Percentiles rank a stretch among this genome's conserved stretches.
phyloP scores from a whole-genome alignment of 2,329 filamentous ascomycete genomes.

The Clonostachys solani region DNA sequence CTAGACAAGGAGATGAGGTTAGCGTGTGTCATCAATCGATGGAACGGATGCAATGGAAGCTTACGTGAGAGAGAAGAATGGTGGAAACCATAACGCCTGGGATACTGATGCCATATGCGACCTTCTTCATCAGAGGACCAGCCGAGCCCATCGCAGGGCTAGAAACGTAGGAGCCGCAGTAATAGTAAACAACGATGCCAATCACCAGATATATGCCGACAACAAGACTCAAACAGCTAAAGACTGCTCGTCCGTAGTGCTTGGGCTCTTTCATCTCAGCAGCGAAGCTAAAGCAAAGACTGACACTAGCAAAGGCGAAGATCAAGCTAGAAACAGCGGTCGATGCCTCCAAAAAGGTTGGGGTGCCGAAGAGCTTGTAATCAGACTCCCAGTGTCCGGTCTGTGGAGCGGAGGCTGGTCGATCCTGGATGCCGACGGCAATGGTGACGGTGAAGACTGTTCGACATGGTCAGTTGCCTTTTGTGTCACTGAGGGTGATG shows the following conservation, averaged over 20 bases:
- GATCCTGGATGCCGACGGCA: slow-evolving; percentile 19
- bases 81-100: slow-evolving; percentile 55
- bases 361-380: slow-evolving; percentile 18
- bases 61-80: slow-evolving; percentile 28
- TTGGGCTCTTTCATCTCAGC: slow-evolving; percentile 42
- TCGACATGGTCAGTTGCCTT: slow-evolving; percentile 22
- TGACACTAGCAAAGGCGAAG: slow-evolving; percentile 60
- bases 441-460: slow-evolving; percentile 20
- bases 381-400: slow-evolving; percentile 14
- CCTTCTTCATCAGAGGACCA: slow-evolving; percentile 51
- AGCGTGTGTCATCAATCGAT: slow-evolving; percentile 22
- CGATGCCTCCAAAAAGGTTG: slow-evolving; percentile 49
- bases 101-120: slow-evolving; percentile 66
- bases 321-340: slow-evolving; percentile 66
- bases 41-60: slow-evolving; percentile 24
- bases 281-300: slow-evolving; percentile 49
- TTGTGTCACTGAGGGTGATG: slow-evolving; percentile 22
- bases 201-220: slow-evolving; percentile 63
- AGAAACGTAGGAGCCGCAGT: slow-evolving; percentile 57
- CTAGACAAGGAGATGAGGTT: slow-evolving; percentile 16
- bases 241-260: slow-evolving; percentile 50
- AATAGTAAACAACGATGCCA: slow-evolving; percentile 65
- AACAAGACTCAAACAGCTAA: slow-evolving; percentile 56
- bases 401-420: slow-evolving; percentile 16
- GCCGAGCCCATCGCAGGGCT: slow-evolving; percentile 68